A percentile compares a stretch with the other conserved stretches of the same genome.
Conservation (phyloP, 2,329 filamentous ascomycete genomes). For the Talaromyces islandicus region DNA sequence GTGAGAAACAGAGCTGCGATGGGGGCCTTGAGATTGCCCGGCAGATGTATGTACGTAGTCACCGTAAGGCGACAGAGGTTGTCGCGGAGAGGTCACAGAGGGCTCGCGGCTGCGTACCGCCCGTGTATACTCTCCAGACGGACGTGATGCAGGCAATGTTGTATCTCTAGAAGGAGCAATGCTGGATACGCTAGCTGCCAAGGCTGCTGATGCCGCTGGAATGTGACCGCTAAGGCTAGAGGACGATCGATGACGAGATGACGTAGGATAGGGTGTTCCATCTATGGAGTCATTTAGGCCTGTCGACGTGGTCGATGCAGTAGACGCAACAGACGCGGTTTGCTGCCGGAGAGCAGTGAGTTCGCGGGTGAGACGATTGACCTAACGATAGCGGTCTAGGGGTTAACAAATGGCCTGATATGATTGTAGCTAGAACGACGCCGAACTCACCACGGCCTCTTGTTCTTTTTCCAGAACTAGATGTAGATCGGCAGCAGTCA, state of each 20-base stretch:
- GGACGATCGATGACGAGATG: slow-evolving; percentile 51
- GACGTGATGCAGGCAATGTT: slow-evolving; percentile 20
- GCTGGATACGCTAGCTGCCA: slow-evolving; percentile 33
- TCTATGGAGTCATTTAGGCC: slow-evolving; percentile 45
- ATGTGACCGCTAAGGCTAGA: slow-evolving; percentile 47
- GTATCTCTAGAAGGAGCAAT: slow-evolving; percentile 39
- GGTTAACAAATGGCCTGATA: not conserved
- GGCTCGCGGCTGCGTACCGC: slow-evolving; percentile 35
- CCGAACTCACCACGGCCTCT: slow-evolving; percentile 70
- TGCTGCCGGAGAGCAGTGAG: slow-evolving; percentile 73
- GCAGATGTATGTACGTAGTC: slow-evolving; percentile 22
- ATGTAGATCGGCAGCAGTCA: slow-evolving; percentile 86
- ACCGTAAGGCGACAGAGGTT: slow-evolving; percentile 25
- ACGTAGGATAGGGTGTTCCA: slow-evolving; percentile 46
- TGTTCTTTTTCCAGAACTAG: slow-evolving; percentile 90
- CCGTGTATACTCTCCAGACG: slow-evolving; percentile 23
- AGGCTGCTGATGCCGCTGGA: slow-evolving; percentile 27
- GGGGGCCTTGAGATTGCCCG: slow-evolving; percentile 12
- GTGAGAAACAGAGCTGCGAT: slow-evolving; percentile 22
- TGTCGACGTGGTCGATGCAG: slow-evolving; percentile 51
- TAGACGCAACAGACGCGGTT: slow-evolving; percentile 58
- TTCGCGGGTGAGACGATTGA: slow-evolving; percentile 88
- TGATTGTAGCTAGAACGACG: not conserved
- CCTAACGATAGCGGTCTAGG: slow-evolving; percentile 44
- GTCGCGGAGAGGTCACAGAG: slow-evolving; percentile 35